These are phyloP conservation scores for Termitomyces sp. DNA, from an alignment of 768 basidiomycete species.

Conservation along the genomic window DNA sequence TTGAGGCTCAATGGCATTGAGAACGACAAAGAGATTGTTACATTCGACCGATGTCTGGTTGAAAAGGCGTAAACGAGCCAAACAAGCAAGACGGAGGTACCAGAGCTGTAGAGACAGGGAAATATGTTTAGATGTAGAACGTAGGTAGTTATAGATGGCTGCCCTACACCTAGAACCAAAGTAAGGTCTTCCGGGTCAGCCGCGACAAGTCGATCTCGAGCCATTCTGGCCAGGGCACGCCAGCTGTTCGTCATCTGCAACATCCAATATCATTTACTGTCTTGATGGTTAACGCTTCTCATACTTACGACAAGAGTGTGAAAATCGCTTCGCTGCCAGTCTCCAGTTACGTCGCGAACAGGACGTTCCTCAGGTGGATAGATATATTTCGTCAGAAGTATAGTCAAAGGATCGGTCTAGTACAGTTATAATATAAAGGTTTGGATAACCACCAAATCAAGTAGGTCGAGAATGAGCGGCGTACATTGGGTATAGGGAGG, in stretches of 20 bases:
- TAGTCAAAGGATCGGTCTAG: constrained; percentile 83
- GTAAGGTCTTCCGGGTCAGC: constrained; percentile 64
- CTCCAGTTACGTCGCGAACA: constrained; percentile 65
- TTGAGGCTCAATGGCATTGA: constrained; percentile 51
- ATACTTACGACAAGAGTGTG: constrained; percentile 75
- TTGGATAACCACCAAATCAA: constrained; percentile 61
- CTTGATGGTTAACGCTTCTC: constrained; percentile 13
- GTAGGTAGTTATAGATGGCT: background rate
- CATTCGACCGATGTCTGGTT: constrained; percentile 86
- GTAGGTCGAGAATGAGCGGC: constrained; percentile 44
- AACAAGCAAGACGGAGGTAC: constrained; percentile 76
- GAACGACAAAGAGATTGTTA: constrained; percentile 70
- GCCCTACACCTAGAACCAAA: constrained; percentile 62
- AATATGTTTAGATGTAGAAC: background rate
- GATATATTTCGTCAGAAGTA: constrained; percentile 80
- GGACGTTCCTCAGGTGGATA: constrained; percentile 72
- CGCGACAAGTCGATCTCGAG: constrained; percentile 69
- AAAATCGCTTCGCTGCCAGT: constrained; percentile 68
- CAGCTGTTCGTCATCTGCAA: constrained; percentile 79
- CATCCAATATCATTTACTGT: constrained; percentile 15
- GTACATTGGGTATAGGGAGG: constrained; percentile 85
- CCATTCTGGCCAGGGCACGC: constrained; percentile 81
- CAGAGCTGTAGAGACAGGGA: constrained; percentile 49
- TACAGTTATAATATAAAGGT: constrained; percentile 39
- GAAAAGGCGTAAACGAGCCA: constrained; percentile 77